Conservation (phyloP, 345 rosid genomes). For the Citrus hindsii region DNA sequence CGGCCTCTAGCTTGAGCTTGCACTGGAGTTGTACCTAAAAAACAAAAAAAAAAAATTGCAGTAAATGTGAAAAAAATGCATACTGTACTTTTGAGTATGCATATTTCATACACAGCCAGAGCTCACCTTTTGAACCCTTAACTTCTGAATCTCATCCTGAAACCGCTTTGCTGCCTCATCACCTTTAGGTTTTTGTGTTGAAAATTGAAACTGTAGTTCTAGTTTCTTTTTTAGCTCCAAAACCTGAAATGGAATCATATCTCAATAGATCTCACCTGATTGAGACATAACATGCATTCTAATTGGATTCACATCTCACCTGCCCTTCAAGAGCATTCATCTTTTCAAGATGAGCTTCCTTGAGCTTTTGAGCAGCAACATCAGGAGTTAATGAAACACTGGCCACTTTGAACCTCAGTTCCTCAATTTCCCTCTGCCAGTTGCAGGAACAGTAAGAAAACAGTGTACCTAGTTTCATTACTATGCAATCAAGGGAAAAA, state of each 20-base stretch:
- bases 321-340: conserved; percentile 47
- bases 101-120: conserved; percentile 4
- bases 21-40: conserved; percentile 87
- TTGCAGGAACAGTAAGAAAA: conserved; percentile 4
- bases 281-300: background rate
- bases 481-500: background rate
- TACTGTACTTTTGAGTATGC: background rate
- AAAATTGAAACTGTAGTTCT: conserved; percentile 47
- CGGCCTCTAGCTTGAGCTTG: conserved; percentile 79
- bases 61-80: background rate
- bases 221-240: conserved; percentile 63
- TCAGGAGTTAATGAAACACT: conserved; percentile 43
- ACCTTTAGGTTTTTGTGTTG: conserved; percentile 51
- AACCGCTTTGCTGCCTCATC: conserved; percentile 43
- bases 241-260: conserved; percentile 36
- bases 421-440: conserved; percentile 66
- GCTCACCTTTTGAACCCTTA: conserved; percentile 79
- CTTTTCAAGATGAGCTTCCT: conserved; percentile 52
- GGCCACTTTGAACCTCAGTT: conserved; percentile 44
- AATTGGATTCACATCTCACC: conserved; percentile 31
- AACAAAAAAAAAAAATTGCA: conserved; percentile 17
- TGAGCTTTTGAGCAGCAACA: conserved; percentile 41
- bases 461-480: background rate
- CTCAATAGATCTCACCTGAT: background rate
- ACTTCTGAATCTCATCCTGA: conserved; percentile 61